A percentile compares a stretch with the other conserved stretches of the same genome.
Conservation (phyloP, 306 rosid species). For the Comarum palustre region DNA sequence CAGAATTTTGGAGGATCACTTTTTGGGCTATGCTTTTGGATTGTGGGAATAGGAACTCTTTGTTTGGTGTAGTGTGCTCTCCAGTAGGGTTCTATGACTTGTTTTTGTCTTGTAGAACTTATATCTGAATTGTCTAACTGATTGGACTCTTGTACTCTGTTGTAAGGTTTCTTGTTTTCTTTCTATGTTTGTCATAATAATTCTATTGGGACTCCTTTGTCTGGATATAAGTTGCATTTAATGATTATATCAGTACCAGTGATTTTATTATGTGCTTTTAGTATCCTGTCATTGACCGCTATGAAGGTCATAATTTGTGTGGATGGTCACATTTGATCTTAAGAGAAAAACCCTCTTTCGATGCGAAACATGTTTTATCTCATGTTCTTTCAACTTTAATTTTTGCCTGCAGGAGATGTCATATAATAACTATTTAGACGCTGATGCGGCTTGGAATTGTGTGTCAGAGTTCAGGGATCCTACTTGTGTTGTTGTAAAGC, state of each 20-base stretch:
- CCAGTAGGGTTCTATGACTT: neutral
- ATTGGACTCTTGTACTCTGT: neutral
- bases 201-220: neutral
- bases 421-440: conserved; percentile 84
- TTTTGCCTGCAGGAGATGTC: conserved; percentile 78
- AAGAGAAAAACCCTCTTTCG: neutral
- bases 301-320: neutral
- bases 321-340: neutral
- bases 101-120: neutral
- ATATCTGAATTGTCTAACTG: neutral
- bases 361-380: neutral
- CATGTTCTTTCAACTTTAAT: conserved; percentile 1
- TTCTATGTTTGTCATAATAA: neutral
- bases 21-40: neutral
- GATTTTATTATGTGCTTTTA: neutral
- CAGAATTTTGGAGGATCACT: neutral
- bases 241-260: no score
- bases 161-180: no score
- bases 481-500: conserved; percentile 87
- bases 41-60: neutral
- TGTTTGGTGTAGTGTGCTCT: neutral
- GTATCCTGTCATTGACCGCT: neutral
- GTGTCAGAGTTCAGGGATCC: conserved; percentile 74
- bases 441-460: conserved; percentile 98
- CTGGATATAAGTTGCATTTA: neutral